Conservation (phyloP, 768 basidiomycete genomes). For the Pulveroboletus sp. region DNA sequence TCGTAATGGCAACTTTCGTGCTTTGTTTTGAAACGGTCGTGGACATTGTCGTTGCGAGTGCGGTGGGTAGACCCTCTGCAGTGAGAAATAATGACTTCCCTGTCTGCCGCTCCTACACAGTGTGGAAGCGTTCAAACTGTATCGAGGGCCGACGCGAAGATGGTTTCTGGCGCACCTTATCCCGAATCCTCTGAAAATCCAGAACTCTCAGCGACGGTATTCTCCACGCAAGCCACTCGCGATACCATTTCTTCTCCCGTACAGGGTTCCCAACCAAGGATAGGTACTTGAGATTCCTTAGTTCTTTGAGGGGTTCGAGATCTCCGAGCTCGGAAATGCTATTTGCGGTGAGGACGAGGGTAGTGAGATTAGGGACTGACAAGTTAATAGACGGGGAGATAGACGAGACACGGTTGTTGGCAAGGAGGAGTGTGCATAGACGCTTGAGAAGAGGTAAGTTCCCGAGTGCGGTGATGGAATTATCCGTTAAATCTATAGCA, state of each 20-base stretch:
- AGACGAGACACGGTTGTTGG: constrained; percentile 83
- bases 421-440: constrained; percentile 75
- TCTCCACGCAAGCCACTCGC: constrained; percentile 92
- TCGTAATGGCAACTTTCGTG: constrained; percentile 57
- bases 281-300: constrained; percentile 69
- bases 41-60: constrained; percentile 74
- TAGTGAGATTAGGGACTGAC: constrained; percentile 79
- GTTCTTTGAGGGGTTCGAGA: constrained; percentile 75
- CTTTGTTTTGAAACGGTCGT: constrained; percentile 64
- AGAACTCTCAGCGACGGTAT: constrained; percentile 84
- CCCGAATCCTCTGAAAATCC: constrained; percentile 92
- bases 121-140: constrained; percentile 25
- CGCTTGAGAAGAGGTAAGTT: constrained; percentile 87
- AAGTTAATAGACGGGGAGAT: constrained; percentile 80
- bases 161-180: constrained; percentile 69
- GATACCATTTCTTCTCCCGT: constrained; percentile 90
- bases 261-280: constrained; percentile 81
- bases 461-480: constrained; percentile 73
- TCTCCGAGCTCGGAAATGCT: constrained; percentile 76
- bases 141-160: constrained; percentile 15
- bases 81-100: constrained; percentile 77
- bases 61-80: constrained; percentile 70
- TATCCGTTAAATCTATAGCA: constrained; percentile 91
- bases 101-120: constrained; percentile 67
- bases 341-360: constrained; percentile 82